Base-by-base conservation (phyloP, 2,329 filamentous ascomycete genomes). In the Leptographium wingfieldii region DNA sequence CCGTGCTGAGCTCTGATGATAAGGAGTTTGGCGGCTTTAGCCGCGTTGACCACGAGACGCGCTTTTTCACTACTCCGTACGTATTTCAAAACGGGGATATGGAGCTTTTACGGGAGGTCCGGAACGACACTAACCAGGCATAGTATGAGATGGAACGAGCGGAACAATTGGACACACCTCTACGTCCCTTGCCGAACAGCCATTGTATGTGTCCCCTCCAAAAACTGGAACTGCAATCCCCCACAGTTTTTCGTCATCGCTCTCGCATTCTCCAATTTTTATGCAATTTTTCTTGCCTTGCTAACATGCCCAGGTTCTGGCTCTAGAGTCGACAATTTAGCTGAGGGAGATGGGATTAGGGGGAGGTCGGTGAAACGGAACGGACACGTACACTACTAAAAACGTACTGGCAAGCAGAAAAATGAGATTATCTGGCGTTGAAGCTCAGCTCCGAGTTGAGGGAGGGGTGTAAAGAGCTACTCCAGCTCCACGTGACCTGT, bases 141-240 rank as follows among this genome's bases (percentile, higher is more conserved):
- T 27, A 64, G 62, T 16, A 83, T 96, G 76, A 80, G 82, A 63
- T 97, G 94, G 94, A 97, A 97, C 70, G 83, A 82, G 16, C 79
- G 94, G 63, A 87, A 82, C 76, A 97, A 97, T 73, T 96, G 90
- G 76, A 83, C 90, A 55, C 94, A 97, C 71, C 82, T 96, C 58
- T 99, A 99, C 71, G 83, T 95, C 62, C 92, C 92, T 19, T 83
- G 83, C 58, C 80, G 92, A 67, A 91, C 87, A 63, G 92, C 90
- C 25, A 76, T 96, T 71, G 92, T 95, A 76, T 75, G 81, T 75
- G 58, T 40, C n/a, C 43, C 49, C 3, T 25, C 33, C 19, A 22
- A 11, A 22, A 12, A 3, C 35, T 53, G 14, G 19, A 3, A 46
- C 27, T 22, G 40, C 14, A 25, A 49, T 43, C 25, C 35, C 31